Evolutionary conservation across 805 yeast species (phyloP).

Genomic region (Sugiyamaella chiloensis): DNA sequence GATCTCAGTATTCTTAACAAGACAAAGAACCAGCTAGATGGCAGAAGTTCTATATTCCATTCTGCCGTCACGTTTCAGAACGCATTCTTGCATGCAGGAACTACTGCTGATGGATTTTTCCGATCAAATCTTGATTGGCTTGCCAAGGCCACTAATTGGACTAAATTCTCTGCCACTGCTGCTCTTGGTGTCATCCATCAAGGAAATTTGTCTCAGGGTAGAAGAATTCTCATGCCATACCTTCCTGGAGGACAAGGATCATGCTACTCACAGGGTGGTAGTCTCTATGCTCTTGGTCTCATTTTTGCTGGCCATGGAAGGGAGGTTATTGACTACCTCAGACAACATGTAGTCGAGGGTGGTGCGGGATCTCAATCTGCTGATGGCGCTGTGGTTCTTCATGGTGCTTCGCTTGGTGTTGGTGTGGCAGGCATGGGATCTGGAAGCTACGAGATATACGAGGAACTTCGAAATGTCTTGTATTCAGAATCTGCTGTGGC

Average conservation of each 20-base stretch:
- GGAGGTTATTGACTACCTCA: slow-evolving; percentile 71
- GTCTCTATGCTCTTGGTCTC: slow-evolving; percentile 87
- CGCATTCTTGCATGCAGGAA: slow-evolving; percentile 94
- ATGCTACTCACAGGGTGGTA: slow-evolving; percentile 92
- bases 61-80: slow-evolving; percentile 93
- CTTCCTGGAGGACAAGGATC: slow-evolving; percentile 78
- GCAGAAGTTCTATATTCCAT: slow-evolving; percentile 90
- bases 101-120: slow-evolving; percentile 91
- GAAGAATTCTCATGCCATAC: slow-evolving; percentile 81
- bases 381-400: slow-evolving; percentile 81
- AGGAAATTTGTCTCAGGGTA: slow-evolving; percentile 91
- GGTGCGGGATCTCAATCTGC: slow-evolving; percentile 35
- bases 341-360: slow-evolving; percentile 55
- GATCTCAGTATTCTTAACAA: slow-evolving; percentile 78
- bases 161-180: slow-evolving; percentile 95
- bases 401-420: slow-evolving; percentile 92
- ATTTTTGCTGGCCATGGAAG: slow-evolving; percentile 95
- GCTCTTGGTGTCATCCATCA: slow-evolving; percentile 96
- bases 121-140: slow-evolving; percentile 91
- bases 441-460: slow-evolving; percentile 68
- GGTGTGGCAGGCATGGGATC: slow-evolving; percentile 98
- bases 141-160: slow-evolving; percentile 97
- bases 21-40: slow-evolving; percentile 78
- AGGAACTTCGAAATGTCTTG: slow-evolving; percentile 75
- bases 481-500: slow-evolving; percentile 90